phyloP scores from a whole-genome alignment of 306 rosid species.

The Hylodesmum podocarpum region DNA sequence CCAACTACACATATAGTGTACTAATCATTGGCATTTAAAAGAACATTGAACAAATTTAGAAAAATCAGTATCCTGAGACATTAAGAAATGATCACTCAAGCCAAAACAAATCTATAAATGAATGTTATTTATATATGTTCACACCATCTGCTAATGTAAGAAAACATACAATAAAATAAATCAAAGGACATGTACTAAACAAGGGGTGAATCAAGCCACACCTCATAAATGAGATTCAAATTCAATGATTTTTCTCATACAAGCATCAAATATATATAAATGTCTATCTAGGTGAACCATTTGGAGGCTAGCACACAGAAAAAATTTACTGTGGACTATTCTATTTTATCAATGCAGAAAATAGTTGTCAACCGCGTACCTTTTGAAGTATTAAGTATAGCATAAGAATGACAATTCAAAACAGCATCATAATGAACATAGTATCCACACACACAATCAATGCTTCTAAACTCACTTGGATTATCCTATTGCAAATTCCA shows the following conservation, averaged over 20 bases:
- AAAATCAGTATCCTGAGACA: neutral
- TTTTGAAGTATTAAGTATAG: neutral
- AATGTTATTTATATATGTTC: neutral
- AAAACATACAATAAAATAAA: neutral
- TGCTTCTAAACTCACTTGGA: slow-evolving; percentile 57
- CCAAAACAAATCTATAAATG: neutral
- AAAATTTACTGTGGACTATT: neutral
- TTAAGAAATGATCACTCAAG: neutral
- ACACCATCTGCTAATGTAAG: neutral
- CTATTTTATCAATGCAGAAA: neutral
- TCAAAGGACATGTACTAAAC: neutral
- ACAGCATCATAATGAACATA: neutral
- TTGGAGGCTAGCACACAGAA: neutral
- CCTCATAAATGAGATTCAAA: neutral
- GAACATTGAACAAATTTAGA: neutral
- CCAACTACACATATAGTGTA: neutral
- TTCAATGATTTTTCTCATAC: neutral
- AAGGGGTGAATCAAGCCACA: neutral
- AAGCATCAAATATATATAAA: neutral
- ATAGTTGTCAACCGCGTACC: neutral
- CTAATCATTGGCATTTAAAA: neutral
- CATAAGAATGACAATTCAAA: neutral
- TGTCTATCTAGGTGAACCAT: neutral
- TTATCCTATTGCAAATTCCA: slow-evolving; percentile 75
- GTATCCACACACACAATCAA: slow-evolving; percentile 1